Evolutionary conservation across 1,284 basidiomycete genomes (phyloP), one percentile per base, ranked within the genome.

Genomic region (Xanthoconium separans): DNA sequence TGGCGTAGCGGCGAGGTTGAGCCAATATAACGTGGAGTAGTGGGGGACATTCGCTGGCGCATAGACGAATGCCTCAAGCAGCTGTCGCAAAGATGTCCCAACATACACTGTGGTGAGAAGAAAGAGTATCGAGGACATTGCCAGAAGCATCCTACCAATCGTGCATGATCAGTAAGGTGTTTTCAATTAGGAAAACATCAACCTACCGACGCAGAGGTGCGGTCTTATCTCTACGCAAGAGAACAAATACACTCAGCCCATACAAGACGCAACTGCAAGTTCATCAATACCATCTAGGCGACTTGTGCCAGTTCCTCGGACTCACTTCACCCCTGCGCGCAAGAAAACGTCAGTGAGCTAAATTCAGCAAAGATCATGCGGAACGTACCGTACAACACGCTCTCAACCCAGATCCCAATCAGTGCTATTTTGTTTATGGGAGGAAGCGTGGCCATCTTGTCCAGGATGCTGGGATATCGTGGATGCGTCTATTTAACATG

Each of bases 341-440:
- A 20, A 6, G 30, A 3, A 12, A 49, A 22, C 8, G 47, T 49
- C 16, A 48, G 13, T 1, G 12, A 11, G 30, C 22, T 36, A 46
- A 27, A 39, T 4, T 6, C 12, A 11, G 22, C 24, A 31, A 8
- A 40, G 37, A 20, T 10, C 22, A 27, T 6, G 4, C 9, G 13
- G 29, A 18, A 40, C 45, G n/a, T 42, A 59, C 52, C 57, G n/a
- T 55, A 59, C 11, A 58, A 37, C 24, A 58, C 18, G 4, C 45
- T 48, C 27, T 55, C 52, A 1, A 42, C 5, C 47, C 57, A 58
- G 12, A 45, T 45, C n/a, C 36, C 31, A 6, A 58, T 47, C 8
- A 58, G 29, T 5, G 36, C 41, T 45, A 57, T 44, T 22, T 48
- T 48, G 20, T 2, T 27, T 20, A 54, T 34, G 27, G 37, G 42